A percentile compares a stretch with the other conserved stretches of the same genome.
phyloP scores from a whole-genome alignment of 1,284 basidiomycete species.

The Ganoderma lucidum region DNA sequence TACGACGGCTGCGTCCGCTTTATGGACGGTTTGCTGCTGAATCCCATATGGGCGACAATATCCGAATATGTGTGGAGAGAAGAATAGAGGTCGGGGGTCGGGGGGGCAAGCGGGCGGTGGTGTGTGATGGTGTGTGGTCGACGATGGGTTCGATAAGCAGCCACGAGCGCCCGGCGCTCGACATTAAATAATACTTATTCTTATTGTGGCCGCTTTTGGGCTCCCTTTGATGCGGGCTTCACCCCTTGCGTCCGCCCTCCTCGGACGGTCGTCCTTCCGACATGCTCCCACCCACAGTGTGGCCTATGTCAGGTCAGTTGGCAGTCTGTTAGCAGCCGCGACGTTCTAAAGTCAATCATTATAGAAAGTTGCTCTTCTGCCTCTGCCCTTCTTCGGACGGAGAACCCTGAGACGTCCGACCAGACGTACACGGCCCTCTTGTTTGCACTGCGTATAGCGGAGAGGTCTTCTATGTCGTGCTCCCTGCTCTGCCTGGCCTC shows the following conservation, averaged over 20 bases:
- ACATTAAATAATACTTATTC: too few relatives aligned
- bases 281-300: too few relatives aligned
- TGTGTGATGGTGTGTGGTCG: background rate
- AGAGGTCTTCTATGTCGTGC: background rate
- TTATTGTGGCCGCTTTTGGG: too few relatives aligned
- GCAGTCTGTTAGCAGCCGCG: too few relatives aligned
- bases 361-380: too few relatives aligned
- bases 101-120: background rate
- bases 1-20: slow-evolving; percentile 23
- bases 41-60: slow-evolving; percentile 12
- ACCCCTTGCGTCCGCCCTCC: too few relatives aligned
- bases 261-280: too few relatives aligned
- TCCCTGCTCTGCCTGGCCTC: background rate
- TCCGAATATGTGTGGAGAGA: background rate
- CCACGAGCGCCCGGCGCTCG: background rate
- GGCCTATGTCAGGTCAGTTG: too few relatives aligned
- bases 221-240: too few relatives aligned
- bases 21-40: slow-evolving; percentile 23
- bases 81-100: background rate
- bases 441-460: background rate
- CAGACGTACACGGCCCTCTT: background rate
- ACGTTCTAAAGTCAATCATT: too few relatives aligned
- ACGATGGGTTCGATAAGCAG: background rate
- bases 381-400: too few relatives aligned
- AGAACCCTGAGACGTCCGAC: background rate